Conservation (phyloP, 768 basidiomycete genomes). For the Lanmaoa rubissima region DNA sequence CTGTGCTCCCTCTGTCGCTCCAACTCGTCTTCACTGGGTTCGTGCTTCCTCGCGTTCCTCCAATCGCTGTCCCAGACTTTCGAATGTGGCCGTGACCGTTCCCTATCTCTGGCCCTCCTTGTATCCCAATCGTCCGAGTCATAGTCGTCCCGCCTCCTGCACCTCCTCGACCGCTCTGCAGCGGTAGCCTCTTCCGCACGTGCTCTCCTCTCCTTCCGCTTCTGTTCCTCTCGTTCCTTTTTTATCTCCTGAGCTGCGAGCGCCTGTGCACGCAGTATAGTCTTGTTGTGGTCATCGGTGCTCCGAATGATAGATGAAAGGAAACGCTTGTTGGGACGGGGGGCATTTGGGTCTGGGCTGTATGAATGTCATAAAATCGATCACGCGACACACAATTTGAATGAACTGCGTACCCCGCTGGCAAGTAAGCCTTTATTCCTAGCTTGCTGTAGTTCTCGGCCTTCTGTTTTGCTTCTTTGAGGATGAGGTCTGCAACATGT, state of each 20-base stretch:
- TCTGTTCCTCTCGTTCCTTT: constrained; percentile 61
- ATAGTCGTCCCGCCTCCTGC: constrained; percentile 32
- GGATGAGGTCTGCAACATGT: constrained; percentile 87
- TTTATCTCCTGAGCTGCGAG: constrained; percentile 73
- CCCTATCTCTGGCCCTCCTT: constrained; percentile 41
- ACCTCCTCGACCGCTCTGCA: constrained; percentile 54
- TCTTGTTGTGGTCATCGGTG: constrained; percentile 95
- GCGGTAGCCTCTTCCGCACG: constrained; percentile 76
- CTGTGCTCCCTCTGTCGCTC: constrained; percentile 18
- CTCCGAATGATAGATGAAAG: constrained; percentile 83
- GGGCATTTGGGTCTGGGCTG: constrained; percentile 70
- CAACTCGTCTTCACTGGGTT: constrained; percentile 36
- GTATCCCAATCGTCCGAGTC: constrained; percentile 33
- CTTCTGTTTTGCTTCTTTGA: constrained; percentile 91
- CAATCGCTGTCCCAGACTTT: constrained; percentile 42
- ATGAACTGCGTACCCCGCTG: constrained; percentile 44
- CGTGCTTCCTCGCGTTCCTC: constrained; percentile 45
- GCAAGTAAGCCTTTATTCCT: constrained; percentile 78
- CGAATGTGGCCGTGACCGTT: constrained; percentile 44
- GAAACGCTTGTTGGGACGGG: constrained; percentile 81
- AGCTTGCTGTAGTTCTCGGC: constrained; percentile 75
- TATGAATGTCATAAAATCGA: neutral
- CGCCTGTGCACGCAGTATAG: constrained; percentile 72
- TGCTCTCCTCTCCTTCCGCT: constrained; percentile 56
- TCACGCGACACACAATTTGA: neutral